A percentile compares a stretch with the other conserved stretches of the same genome.
Evolutionary conservation across 106 monocot species (phyloP).

Genomic region (Allium sativum): DNA sequence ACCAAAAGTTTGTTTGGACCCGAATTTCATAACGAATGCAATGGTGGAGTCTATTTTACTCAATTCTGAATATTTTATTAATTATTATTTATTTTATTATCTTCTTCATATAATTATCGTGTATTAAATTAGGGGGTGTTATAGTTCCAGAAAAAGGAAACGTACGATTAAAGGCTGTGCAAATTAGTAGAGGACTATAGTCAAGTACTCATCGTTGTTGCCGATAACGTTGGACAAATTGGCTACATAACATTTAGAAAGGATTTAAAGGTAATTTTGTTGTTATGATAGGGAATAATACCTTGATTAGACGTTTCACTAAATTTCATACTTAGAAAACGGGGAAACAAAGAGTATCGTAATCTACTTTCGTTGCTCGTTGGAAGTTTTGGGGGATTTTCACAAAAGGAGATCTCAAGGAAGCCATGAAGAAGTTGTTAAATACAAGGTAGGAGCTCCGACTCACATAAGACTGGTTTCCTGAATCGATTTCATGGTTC

Average conservation of each 20-base stretch:
- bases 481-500: slow-evolving; percentile 66
- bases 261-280: slow-evolving; percentile 57
- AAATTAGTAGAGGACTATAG: slow-evolving; percentile 60
- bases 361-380: slow-evolving; percentile 56
- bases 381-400: slow-evolving; percentile 73
- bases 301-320: slow-evolving; percentile 78
- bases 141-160: slow-evolving; percentile 82
- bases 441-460: slow-evolving; percentile 55
- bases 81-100: too few species aligned
- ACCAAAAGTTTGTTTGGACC: too few species aligned
- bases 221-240: slow-evolving; percentile 86
- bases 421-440: slow-evolving; percentile 68
- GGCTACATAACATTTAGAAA: slow-evolving; percentile 60
- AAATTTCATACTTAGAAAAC: slow-evolving; percentile 61
- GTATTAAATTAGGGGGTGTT: too few species aligned
- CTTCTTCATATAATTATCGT: too few species aligned
- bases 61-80: too few species aligned
- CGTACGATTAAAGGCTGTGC: slow-evolving; percentile 76
- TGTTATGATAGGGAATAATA: slow-evolving; percentile 87
- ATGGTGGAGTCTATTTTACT: too few species aligned
- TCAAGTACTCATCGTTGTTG: slow-evolving; percentile 59
- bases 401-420: slow-evolving; percentile 84
- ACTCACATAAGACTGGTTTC: slow-evolving; percentile 23
- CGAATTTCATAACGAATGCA: too few species aligned
- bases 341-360: slow-evolving; percentile 45